Evolutionary conservation across 2,329 filamentous ascomycete genomes (phyloP).

Genomic region (Didymellaceae sp.): DNA sequence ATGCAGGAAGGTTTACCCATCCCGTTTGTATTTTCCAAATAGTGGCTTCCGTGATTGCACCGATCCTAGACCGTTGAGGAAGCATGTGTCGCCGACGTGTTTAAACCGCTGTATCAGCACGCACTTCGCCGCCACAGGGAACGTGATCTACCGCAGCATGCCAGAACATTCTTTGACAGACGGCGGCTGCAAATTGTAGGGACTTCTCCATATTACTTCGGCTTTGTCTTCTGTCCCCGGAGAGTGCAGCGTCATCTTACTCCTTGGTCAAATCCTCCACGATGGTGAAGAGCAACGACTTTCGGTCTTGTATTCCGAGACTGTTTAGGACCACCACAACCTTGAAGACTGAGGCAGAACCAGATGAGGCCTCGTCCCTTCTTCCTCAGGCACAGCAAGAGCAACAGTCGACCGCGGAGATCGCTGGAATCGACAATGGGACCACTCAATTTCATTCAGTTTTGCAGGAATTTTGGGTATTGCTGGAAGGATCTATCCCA

Average conservation of each 20-base stretch:
- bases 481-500: conserved; percentile 73
- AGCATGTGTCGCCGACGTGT: conserved; percentile 26
- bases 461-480: conserved; percentile 67
- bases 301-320: conserved; percentile 39
- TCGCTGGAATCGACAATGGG: conserved; percentile 48
- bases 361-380: conserved; percentile 53
- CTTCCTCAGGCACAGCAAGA: conserved; percentile 50
- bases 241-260: neutral
- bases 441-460: conserved; percentile 49
- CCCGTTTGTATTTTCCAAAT: conserved; percentile 25
- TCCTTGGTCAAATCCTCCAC: conserved; percentile 4
- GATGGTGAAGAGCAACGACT: conserved; percentile 33
- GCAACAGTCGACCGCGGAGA: conserved; percentile 45
- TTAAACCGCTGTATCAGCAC: conserved; percentile 33
- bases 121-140: conserved; percentile 13
- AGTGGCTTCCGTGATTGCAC: conserved; percentile 23
- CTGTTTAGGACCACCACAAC: conserved; percentile 30
- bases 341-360: conserved; percentile 28
- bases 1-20: conserved; percentile 27
- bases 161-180: conserved; percentile 10
- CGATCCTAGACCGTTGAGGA: conserved; percentile 24
- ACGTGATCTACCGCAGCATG: conserved; percentile 20
- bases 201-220: conserved; percentile 2
- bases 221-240: neutral
- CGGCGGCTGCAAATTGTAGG: neutral